These are phyloP conservation scores for Penicillium janthinellum DNA, from an alignment of 2,329 filamentous ascomycete species.

Conservation along the genomic window DNA sequence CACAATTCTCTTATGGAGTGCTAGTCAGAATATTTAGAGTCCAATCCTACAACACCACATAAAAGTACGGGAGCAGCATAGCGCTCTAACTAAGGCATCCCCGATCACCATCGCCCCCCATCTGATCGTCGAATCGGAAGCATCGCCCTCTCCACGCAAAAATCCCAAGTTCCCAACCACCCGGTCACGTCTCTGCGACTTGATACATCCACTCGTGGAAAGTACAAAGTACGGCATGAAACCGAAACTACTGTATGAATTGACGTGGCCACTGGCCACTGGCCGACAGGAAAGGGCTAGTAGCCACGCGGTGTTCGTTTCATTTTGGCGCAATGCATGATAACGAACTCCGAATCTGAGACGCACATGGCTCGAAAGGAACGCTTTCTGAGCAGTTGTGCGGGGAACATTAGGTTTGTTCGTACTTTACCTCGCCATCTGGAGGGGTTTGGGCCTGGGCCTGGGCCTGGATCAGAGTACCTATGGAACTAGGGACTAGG, in stretches of 20 bases:
- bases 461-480: too few relatives aligned
- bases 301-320: conserved; percentile 3
- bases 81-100: not conserved
- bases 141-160: conserved; percentile 1
- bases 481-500: too few relatives aligned
- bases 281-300: too few relatives aligned
- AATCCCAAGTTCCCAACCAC: not conserved
- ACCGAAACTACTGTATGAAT: too few relatives aligned
- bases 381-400: not conserved
- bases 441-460: not conserved
- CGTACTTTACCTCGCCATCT: not conserved
- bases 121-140: conserved; percentile 22
- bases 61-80: not conserved
- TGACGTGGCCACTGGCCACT: too few relatives aligned
- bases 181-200: conserved; percentile 6
- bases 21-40: not conserved
- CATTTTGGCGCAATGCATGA: conserved; percentile 13
- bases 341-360: conserved; percentile 13
- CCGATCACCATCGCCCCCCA: not conserved
- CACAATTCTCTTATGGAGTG: not conserved
- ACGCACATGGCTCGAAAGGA: conserved; percentile 22
- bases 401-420: conserved; percentile 1
- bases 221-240: not conserved
- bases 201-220: conserved; percentile 14
- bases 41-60: not conserved